Conservation (phyloP, 352 stramenopile species). For the Thalassiosira mediterranea region DNA sequence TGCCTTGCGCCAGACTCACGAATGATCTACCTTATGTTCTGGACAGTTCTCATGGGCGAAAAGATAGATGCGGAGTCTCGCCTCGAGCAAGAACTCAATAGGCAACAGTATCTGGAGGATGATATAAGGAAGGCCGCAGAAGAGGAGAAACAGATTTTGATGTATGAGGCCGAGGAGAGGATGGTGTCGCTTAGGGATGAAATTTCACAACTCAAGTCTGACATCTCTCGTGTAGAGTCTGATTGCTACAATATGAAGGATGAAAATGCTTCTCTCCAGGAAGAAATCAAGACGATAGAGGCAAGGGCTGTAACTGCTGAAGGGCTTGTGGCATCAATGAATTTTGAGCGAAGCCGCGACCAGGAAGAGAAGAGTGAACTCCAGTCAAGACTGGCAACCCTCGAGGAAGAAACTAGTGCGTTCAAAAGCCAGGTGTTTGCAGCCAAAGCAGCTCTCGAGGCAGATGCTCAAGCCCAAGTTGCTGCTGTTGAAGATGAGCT, state of each 20-base stretch:
- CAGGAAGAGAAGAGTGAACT: constrained; percentile 38
- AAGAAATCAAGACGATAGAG: constrained; percentile 43
- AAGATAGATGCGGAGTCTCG: constrained; percentile 55
- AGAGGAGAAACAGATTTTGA: constrained; percentile 52
- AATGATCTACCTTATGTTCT: no score
- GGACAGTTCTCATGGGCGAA: constrained; percentile 54
- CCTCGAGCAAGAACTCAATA: constrained; percentile 48
- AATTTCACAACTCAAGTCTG: constrained; percentile 39
- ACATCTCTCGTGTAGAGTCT: constrained; percentile 50
- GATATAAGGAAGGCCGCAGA: constrained; percentile 44
- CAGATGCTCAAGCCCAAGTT: constrained; percentile 30
- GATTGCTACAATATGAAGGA: constrained; percentile 53
- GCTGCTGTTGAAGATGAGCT: constrained; percentile 34
- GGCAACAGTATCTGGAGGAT: constrained; percentile 43
- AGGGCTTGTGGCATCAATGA: constrained; percentile 22
- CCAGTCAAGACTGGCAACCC: constrained; percentile 25
- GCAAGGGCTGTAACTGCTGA: constrained; percentile 33
- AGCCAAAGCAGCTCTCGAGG: constrained; percentile 43
- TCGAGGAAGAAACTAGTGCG: constrained; percentile 39
- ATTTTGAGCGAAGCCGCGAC: constrained; percentile 33
- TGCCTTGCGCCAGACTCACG: no score
- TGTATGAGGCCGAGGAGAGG: constrained; percentile 53
- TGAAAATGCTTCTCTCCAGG: constrained; percentile 46
- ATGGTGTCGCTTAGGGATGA: constrained; percentile 46
- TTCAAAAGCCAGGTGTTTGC: constrained; percentile 53